These are phyloP conservation scores for Mollisiaceae sp. DNA, from an alignment of 2,329 filamentous ascomycete genomes.

Conservation along the genomic window DNA sequence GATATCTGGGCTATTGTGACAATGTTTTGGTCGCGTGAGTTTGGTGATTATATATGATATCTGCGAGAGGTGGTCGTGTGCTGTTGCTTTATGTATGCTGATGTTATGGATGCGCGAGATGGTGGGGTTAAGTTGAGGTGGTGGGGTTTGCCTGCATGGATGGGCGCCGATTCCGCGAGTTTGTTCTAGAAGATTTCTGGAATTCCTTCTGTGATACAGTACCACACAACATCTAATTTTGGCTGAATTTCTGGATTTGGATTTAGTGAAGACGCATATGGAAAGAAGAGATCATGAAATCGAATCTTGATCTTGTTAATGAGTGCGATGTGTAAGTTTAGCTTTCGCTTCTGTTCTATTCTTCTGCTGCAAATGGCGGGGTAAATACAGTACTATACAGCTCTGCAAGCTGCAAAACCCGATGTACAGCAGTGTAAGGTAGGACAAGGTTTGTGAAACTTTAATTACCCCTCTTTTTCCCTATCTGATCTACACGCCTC, in stretches of 20 bases:
- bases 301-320: slow-evolving; percentile 57
- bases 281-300: slow-evolving; percentile 32
- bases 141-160: not conserved
- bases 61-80: not conserved
- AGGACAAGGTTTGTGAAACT: not conserved
- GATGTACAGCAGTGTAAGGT: not conserved
- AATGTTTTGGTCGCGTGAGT: not conserved
- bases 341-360: not conserved
- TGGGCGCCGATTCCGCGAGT: not conserved
- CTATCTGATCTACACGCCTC: not conserved
- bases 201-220: too few species aligned
- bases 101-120: not conserved
- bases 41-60: not conserved
- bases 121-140: not conserved
- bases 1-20: not conserved
- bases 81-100: slow-evolving; percentile 5
- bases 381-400: slow-evolving; percentile 9
- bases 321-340: slow-evolving; percentile 60
- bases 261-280: too few species aligned
- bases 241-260: not conserved
- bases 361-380: slow-evolving; percentile 19
- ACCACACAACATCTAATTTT: too few species aligned
- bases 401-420: not conserved
- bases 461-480: not conserved
- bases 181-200: slow-evolving; percentile 7